Percentiles rank a stretch among this genome's conserved stretches.
phyloP scores from a whole-genome alignment of 2,329 filamentous ascomycete genomes.

The Knufia fluminis region DNA sequence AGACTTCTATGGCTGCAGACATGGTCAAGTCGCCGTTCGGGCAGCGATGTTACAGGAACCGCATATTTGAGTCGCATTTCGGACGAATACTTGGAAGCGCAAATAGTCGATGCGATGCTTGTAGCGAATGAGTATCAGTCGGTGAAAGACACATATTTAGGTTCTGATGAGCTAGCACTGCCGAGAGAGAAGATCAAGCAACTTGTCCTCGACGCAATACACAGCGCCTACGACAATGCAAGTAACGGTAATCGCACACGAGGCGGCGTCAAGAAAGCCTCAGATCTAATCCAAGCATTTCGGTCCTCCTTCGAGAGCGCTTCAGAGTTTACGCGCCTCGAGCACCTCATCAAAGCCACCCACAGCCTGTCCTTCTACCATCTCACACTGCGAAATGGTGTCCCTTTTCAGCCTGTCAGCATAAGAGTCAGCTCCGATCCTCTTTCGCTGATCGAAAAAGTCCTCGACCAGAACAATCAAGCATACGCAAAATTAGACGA shows the following conservation, averaged over 20 bases:
- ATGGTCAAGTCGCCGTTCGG: conserved; percentile 39
- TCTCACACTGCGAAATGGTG: conserved; percentile 53
- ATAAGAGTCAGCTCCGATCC: conserved; percentile 56
- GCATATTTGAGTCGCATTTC: conserved; percentile 22
- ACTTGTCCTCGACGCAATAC: conserved; percentile 43
- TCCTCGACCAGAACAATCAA: conserved; percentile 52
- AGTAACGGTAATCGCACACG: conserved; percentile 56
- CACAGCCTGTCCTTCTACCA: conserved; percentile 58
- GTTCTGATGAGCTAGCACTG: conserved; percentile 29
- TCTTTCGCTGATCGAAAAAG: conserved; percentile 48
- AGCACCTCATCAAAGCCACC: conserved; percentile 50
- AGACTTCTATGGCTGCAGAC: conserved; percentile 52
- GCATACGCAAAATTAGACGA: conserved; percentile 58
- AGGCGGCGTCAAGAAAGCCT: conserved; percentile 53
- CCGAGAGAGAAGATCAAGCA: conserved; percentile 41
- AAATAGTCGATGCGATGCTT: conserved; percentile 49
- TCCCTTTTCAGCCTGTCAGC: conserved; percentile 57
- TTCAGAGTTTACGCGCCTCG: conserved; percentile 34
- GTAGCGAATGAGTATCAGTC: conserved; percentile 37
- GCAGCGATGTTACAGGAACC: conserved; percentile 16
- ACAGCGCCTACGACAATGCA: conserved; percentile 54
- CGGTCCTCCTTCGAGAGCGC: conserved; percentile 34
- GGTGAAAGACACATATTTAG: conserved; percentile 33
- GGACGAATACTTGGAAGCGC: conserved; percentile 36
- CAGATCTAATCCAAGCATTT: conserved; percentile 43